phyloP scores from a whole-genome alignment of 371 early-diverging fungal species.

The Mucor sp. region DNA sequence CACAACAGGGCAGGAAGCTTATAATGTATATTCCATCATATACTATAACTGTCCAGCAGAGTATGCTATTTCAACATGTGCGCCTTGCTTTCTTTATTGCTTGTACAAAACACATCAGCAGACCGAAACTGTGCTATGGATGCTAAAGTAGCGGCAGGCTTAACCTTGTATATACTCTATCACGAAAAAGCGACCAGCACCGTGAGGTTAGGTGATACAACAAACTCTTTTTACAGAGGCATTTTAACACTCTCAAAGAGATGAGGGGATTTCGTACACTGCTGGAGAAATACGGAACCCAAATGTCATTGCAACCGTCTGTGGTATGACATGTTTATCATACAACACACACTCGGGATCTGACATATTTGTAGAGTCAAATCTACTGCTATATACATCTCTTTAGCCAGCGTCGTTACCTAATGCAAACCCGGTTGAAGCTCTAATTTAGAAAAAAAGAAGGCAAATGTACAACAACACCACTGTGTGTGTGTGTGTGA shows the following conservation, averaged over 20 bases:
- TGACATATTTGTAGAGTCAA: neutral
- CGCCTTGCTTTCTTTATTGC: neutral
- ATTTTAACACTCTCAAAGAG: neutral
- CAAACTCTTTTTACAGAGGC: neutral
- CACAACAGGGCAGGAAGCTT: neutral
- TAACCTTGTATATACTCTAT: neutral
- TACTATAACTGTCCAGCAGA: neutral
- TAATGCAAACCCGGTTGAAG: neutral
- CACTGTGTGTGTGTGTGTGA: conserved; percentile 6
- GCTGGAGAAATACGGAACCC: neutral
- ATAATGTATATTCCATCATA: neutral
- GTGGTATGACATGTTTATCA: neutral
- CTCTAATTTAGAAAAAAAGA: neutral
- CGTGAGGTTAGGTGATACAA: neutral
- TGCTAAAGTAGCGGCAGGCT: neutral
- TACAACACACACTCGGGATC: neutral
- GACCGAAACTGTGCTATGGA: neutral
- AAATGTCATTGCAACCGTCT: neutral
- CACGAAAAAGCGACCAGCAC: neutral
- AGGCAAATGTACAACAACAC: neutral
- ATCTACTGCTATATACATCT: neutral
- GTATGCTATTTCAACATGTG: neutral
- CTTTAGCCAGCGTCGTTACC: neutral
- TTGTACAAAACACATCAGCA: neutral
- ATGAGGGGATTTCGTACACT: neutral